Evolutionary conservation across 139 green algal genomes (phyloP).

Genomic region (Micromonas pusilla): DNA sequence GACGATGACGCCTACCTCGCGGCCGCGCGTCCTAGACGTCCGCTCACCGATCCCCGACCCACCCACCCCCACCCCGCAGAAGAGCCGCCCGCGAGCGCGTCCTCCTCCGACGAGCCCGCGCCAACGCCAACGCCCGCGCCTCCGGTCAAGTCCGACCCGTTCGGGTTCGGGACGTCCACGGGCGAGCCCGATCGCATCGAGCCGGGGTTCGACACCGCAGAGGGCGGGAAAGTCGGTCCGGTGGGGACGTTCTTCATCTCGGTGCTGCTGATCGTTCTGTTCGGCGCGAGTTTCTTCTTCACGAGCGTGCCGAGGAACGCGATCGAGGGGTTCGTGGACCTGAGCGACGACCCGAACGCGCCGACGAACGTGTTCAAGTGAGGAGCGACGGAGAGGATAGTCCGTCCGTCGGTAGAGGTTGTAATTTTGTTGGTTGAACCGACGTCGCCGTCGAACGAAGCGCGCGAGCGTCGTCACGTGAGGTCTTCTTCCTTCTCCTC

Average conservation of each 20-base stretch:
- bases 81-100: too few species aligned
- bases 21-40: too few species aligned
- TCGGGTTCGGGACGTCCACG: neutral
- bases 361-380: conserved; percentile 17
- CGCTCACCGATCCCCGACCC: too few species aligned
- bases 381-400: neutral
- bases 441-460: neutral
- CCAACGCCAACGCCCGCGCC: neutral
- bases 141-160: conserved; percentile 9
- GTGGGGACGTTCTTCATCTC: conserved; percentile 8
- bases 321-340: neutral
- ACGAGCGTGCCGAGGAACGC: conserved; percentile 10
- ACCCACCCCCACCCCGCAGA: too few species aligned
- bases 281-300: conserved; percentile 22
- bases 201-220: conserved; percentile 19
- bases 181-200: neutral
- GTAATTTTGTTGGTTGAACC: neutral
- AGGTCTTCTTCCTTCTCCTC: neutral
- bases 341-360: conserved; percentile 6
- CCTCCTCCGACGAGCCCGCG: neutral
- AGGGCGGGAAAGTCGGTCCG: conserved; percentile 13
- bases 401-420: neutral
- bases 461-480: neutral
- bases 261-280: conserved; percentile 17
- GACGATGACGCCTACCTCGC: too few species aligned